A percentile compares a stretch with the other conserved stretches of the same genome.
phyloP scores from a whole-genome alignment of 805 yeast species.

The Zygoascus tannicola region DNA sequence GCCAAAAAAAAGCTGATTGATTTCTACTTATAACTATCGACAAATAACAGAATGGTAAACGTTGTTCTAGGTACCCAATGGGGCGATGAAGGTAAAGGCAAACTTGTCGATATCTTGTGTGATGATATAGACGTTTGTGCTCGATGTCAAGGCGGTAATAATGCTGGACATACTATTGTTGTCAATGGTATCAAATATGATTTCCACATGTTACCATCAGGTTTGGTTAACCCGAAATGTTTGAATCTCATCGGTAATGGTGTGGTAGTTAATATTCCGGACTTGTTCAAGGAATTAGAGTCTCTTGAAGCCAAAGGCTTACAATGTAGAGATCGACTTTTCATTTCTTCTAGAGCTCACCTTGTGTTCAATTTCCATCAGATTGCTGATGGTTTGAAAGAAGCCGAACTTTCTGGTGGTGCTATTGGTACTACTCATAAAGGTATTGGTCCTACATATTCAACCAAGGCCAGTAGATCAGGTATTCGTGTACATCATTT shows the following conservation, averaged over 20 bases:
- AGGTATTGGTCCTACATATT: constrained; percentile 97
- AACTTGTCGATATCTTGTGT: constrained; percentile 88
- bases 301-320: constrained; percentile 77
- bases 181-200: constrained; percentile 84
- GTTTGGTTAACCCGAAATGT: constrained; percentile 91
- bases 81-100: constrained; percentile 99
- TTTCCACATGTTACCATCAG: constrained; percentile 98
- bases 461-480: constrained; percentile 93
- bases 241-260: constrained; percentile 88
- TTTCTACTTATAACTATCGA: no score
- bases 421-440: constrained; percentile 97
- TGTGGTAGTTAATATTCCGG: constrained; percentile 91
- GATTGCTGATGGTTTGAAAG: constrained; percentile 90
- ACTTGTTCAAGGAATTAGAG: constrained; percentile 79
- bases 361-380: constrained; percentile 97
- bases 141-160: constrained; percentile 95
- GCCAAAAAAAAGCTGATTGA: no score
- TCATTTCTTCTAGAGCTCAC: constrained; percentile 89
- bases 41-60: constrained; percentile 60
- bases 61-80: constrained; percentile 98
- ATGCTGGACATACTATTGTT: constrained; percentile 98
- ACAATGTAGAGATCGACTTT: constrained; percentile 60
- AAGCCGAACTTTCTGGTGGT: constrained; percentile 81
- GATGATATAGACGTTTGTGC: constrained; percentile 96
- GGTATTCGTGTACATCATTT: constrained; percentile 96